Base-by-base conservation (phyloP, 169 alveolate genomes). In the Plasmodium adleri region DNA sequence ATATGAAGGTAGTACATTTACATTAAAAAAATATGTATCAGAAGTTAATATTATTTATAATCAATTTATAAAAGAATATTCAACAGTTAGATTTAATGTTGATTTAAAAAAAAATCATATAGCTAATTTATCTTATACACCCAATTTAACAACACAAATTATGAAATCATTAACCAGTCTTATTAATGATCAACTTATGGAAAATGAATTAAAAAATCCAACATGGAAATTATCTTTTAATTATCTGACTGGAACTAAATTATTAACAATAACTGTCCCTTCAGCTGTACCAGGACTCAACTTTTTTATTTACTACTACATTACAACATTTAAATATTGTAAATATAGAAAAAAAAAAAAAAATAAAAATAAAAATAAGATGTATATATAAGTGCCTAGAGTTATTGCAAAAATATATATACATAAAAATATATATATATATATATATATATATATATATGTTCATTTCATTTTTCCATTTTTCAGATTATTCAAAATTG, bases 221-320 rank as follows among this genome's bases (percentile, higher is more conserved):
- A 64, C 58, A 1, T 78, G 89, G 89, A 32, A 60, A 22, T 58
- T 78, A 58, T 50, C 54, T 43, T 78, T 78, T 78, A 78, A 78
- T 52, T 78, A 64, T 59, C 1, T 66, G 2, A 78, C 71, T 0
- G 89, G 89, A 45, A 32, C 15, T 24, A 78, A 78, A 59, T 52
- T 24, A 70, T 71, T 78, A 47, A 58, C 54, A 13, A 32, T 52
- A 6, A 26, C 50, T 39, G 15, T 22, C 1, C 89, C 89, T 13
- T 13, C 75, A 13, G 75, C 64, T 26, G 75, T 78, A 1, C 89
- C 89, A 0, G 89, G 74, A 0, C 22, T 78, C 47, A 64, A 45
- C 24, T 64, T 78, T 17, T 26, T 47, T 49, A 24, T 78, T 7
- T 78, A 15, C 47, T 78, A 49, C 49, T 75, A 59, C 7, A 66